Conservation (phyloP, 148 eudicot genomes). For the Camellia sinensis region DNA sequence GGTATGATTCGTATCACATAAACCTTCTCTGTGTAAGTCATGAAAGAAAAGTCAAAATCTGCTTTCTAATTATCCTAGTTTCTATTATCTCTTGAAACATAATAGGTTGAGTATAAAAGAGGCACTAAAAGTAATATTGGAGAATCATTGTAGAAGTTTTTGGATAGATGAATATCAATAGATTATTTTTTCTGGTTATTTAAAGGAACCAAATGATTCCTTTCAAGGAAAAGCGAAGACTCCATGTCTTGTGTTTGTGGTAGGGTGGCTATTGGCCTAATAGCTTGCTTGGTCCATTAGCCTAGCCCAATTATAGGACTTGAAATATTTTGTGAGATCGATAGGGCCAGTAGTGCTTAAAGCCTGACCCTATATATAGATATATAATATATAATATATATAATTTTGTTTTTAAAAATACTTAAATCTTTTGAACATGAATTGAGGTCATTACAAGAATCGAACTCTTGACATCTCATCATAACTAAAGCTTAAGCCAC, state of each 20-base stretch:
- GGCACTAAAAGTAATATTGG: not conserved
- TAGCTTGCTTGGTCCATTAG: no score
- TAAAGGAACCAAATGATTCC: not conserved
- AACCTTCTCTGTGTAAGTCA: not conserved
- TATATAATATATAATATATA: no score
- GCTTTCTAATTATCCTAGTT: not conserved
- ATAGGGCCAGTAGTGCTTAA: no score
- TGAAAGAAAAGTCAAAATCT: not conserved
- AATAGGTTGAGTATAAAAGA: not conserved
- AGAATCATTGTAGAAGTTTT: not conserved
- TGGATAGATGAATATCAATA: not conserved
- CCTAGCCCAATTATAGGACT: no score
- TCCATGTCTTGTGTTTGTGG: not conserved
- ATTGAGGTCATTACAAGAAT: no score
- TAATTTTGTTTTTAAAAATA: no score
- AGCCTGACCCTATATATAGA: no score
- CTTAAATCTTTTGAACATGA: no score
- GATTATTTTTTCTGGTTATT: not conserved
- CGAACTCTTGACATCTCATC: no score
- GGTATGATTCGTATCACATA: constrained; percentile 34
- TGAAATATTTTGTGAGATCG: no score
- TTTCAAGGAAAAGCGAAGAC: not conserved
- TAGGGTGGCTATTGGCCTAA: no score
- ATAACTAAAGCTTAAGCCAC: no score
- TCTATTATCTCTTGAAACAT: not conserved